Conservation (phyloP, 1,139 yeast species). For the Candida tropicalis region DNA sequence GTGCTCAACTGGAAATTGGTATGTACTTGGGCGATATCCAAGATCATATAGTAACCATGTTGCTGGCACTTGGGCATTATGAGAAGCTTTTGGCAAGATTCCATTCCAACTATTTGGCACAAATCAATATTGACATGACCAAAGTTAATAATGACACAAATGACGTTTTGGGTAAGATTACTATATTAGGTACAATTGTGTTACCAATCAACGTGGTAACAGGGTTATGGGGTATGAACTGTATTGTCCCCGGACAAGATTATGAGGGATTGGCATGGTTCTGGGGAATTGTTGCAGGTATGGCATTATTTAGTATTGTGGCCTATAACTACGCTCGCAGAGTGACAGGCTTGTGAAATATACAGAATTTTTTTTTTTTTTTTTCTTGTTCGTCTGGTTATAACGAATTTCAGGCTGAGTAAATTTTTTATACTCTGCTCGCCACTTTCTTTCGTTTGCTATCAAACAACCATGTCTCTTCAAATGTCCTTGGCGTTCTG, state of each 20-base stretch:
- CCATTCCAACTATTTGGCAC: slow-evolving; percentile 94
- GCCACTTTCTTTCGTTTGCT: neutral
- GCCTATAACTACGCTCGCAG: slow-evolving; percentile 47
- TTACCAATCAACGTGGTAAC: slow-evolving; percentile 93
- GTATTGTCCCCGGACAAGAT: slow-evolving; percentile 91
- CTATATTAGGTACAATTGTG: slow-evolving; percentile 92
- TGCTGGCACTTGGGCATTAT: slow-evolving; percentile 88
- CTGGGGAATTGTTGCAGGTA: slow-evolving; percentile 43
- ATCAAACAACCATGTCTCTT: slow-evolving; percentile 36
- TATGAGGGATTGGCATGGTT: slow-evolving; percentile 79
- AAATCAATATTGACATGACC: slow-evolving; percentile 95
- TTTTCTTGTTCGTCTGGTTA: no score
- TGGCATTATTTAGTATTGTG: slow-evolving; percentile 39
- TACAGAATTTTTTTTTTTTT: neutral
- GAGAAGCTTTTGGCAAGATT: slow-evolving; percentile 91
- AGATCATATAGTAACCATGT: slow-evolving; percentile 95
- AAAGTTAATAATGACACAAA: slow-evolving; percentile 96
- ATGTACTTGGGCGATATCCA: slow-evolving; percentile 85
- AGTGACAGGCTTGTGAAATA: slow-evolving; percentile 40
- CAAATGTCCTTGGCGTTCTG: slow-evolving; percentile 49
- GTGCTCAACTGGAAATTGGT: slow-evolving; percentile 53
- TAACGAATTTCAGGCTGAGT: no score
- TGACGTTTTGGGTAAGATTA: slow-evolving; percentile 91
- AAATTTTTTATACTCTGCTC: no score
- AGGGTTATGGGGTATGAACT: slow-evolving; percentile 99